Conservation (phyloP, 768 basidiomycete species). For the Amyloporia xantha region DNA sequence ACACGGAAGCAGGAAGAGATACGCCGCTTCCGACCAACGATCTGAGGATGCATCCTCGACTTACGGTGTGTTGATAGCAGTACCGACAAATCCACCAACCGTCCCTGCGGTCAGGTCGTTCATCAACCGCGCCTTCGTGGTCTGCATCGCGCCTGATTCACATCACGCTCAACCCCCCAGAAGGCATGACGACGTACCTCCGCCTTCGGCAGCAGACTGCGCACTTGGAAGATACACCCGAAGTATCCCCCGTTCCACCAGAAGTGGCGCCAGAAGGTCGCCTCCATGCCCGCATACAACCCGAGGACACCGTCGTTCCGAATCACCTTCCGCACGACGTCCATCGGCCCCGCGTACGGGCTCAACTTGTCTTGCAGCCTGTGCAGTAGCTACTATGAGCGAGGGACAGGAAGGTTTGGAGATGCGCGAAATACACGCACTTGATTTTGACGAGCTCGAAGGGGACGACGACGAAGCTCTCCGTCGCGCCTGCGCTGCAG, state of each 20-base stretch:
- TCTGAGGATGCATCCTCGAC: too few species aligned
- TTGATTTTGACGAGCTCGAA: constrained; percentile 95
- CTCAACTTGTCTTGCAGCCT: constrained; percentile 91
- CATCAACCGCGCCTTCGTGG: constrained; percentile 58
- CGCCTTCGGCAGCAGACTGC: constrained; percentile 73
- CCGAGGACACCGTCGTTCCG: constrained; percentile 72
- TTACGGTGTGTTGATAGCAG: constrained; percentile 87
- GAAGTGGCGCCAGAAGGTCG: constrained; percentile 95
- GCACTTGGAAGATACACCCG: constrained; percentile 84
- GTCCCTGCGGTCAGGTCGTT: constrained; percentile 93
- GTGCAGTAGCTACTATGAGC: too few species aligned
- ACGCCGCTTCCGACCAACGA: too few species aligned
- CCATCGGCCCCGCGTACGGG: constrained; percentile 86
- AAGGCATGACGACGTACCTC: constrained; percentile 42
- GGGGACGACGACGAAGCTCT: constrained; percentile 91
- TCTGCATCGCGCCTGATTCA: constrained; percentile 29
- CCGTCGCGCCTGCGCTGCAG: constrained; percentile 91
- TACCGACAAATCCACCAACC: constrained; percentile 87
- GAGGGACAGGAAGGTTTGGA: too few species aligned
- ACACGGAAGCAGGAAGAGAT: too few species aligned
- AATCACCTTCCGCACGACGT: constrained; percentile 78
- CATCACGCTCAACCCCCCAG: background rate
- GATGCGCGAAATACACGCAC: constrained; percentile 35
- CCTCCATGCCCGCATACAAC: constrained; percentile 91
- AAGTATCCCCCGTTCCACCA: constrained; percentile 98